Conservation (phyloP, 768 basidiomycete genomes). For the Boletus bicolor region DNA sequence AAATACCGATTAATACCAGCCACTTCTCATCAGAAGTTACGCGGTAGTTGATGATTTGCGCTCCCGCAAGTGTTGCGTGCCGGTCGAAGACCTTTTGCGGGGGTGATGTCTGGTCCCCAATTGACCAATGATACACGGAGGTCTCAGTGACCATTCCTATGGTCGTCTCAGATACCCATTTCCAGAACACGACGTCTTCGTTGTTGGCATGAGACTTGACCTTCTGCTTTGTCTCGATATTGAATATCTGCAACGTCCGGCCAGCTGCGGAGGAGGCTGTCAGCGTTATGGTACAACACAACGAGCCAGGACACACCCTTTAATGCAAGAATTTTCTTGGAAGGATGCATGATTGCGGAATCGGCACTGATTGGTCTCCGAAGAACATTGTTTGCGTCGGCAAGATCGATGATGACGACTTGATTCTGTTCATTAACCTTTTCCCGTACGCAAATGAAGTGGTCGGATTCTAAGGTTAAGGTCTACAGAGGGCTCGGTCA, state of each 20-base stretch:
- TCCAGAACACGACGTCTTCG: conserved; percentile 98
- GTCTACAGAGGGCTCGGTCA: conserved; percentile 47
- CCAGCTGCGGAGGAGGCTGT: conserved; percentile 52
- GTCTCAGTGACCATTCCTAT: conserved; percentile 96
- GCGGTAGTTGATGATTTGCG: conserved; percentile 99
- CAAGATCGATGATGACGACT: conserved; percentile 97
- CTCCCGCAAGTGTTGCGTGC: conserved; percentile 87
- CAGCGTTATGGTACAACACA: not conserved
- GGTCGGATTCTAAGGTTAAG: conserved; percentile 94
- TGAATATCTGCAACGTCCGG: conserved; percentile 95
- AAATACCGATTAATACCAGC: conserved; percentile 95
- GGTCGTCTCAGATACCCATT: conserved; percentile 90
- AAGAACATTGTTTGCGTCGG: conserved; percentile 95
- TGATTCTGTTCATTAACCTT: conserved; percentile 94
- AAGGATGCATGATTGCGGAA: conserved; percentile 97
- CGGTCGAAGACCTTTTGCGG: conserved; percentile 96
- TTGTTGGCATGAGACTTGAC: conserved; percentile 93
- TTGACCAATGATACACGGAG: conserved; percentile 90
- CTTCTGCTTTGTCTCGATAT: conserved; percentile 96
- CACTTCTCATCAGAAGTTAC: conserved; percentile 92
- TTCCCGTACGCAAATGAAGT: conserved; percentile 97
- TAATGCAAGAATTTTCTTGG: conserved; percentile 93
- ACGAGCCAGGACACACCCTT: conserved; percentile 53
- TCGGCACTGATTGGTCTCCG: conserved; percentile 97
- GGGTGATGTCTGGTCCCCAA: conserved; percentile 66